Evolutionary conservation across 2,329 filamentous ascomycete species (phyloP), one percentile per base, ranked within the genome.

Genomic region (Ophiocordyceps camponoti-rufipedis): DNA sequence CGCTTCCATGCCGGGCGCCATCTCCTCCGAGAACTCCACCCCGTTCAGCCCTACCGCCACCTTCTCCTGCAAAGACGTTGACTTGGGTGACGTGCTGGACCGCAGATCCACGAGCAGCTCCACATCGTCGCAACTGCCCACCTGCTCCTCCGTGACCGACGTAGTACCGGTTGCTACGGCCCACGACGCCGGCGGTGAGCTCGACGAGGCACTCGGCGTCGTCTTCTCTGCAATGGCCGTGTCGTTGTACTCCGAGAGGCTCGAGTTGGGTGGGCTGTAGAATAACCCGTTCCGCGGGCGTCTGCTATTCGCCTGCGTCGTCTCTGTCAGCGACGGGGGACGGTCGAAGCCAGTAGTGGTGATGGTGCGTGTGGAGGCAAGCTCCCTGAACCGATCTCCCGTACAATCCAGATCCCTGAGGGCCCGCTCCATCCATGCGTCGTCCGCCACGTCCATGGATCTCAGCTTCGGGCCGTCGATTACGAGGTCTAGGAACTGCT

Each of bases 351-450:
- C 74, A 77, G 63, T 77, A 78, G 61, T 78, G 74, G 56, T 78
- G 74, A 53, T 78, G 72, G 53, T 78, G 74, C 50, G 69, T 74
- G 56, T 78, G 74, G 47, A 75, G 51, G 52, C 73, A 75, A 50
- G 71, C 53, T 49, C 53, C 35, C 18, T 51, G 45, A 47, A 48
- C 44, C 54, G 46, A 44, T 50, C 45, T 46, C 45, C 45, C 42
- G 50, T 57, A 44, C 48, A 49, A 39, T 43, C 50, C 44, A 52
- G 54, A 44, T 53, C 51, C 46, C 43, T 47, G 16, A 55, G 51
- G 18, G 50, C 46, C 28, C 46, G 52, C 41, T 54, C 48, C 45
- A 48, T 50, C 56, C 55, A 54, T 6, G 46, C 48, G 41, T 47
- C 42, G 28, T 51, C 49, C 29, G 32, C 43, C 13, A 40, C 41